Evolutionary conservation across 306 rosid species (phyloP).

Genomic region (Begonia peltatifolia): DNA sequence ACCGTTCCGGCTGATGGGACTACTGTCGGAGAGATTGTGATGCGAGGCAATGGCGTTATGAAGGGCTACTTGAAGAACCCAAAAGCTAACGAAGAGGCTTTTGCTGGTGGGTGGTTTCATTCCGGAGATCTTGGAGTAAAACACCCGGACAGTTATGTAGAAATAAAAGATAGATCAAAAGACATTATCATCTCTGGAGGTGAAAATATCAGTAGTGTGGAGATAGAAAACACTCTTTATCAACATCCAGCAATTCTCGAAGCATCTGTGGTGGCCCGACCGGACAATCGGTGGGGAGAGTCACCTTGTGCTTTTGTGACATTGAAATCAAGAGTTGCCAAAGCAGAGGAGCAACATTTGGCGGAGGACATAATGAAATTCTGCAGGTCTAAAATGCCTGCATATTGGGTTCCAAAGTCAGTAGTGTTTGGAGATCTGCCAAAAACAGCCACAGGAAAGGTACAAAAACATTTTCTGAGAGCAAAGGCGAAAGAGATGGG

Average conservation of each 20-base stretch:
- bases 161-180: slow-evolving; percentile 88
- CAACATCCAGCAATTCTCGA: slow-evolving; percentile 56
- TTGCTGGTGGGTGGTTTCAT: slow-evolving; percentile 86
- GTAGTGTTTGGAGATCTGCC: slow-evolving; percentile 55
- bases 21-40: slow-evolving; percentile 73
- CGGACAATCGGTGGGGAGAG: slow-evolving; percentile 87
- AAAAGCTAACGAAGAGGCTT: slow-evolving; percentile 52
- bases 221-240: slow-evolving; percentile 60
- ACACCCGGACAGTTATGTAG: slow-evolving; percentile 81
- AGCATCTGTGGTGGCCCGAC: slow-evolving; percentile 76
- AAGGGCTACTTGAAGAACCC: slow-evolving; percentile 92
- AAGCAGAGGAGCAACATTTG: slow-evolving; percentile 32
- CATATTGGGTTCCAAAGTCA: slow-evolving; percentile 76
- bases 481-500: slow-evolving; percentile 61
- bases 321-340: slow-evolving; percentile 36
- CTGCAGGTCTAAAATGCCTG: slow-evolving; percentile 66
- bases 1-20: slow-evolving; percentile 78
- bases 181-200: slow-evolving; percentile 92
- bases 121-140: slow-evolving; percentile 83
- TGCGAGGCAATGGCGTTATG: slow-evolving; percentile 80
- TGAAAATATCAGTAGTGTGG: slow-evolving; percentile 87
- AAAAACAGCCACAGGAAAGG: slow-evolving; percentile 65
- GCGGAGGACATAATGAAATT: slow-evolving; percentile 60
- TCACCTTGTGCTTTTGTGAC: slow-evolving; percentile 87
- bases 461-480: slow-evolving; percentile 77